Evolutionary conservation across 441 rosid genomes (phyloP).

Genomic region (Eutrema salsugineum): DNA sequence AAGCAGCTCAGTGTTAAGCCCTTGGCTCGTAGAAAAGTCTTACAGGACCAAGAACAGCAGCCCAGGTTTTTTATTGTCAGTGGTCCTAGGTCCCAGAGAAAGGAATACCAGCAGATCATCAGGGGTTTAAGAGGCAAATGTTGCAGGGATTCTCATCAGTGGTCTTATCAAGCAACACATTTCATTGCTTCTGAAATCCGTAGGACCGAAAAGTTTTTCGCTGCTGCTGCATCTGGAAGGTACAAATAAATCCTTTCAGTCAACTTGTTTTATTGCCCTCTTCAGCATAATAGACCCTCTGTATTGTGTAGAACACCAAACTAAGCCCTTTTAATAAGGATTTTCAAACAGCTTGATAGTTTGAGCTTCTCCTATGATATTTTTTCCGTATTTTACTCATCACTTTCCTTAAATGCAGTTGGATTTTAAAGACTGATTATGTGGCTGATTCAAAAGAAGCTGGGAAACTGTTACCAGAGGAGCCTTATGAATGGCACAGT

Average conservation of each 20-base stretch:
- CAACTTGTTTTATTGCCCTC: background rate
- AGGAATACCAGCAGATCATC: conserved; percentile 67
- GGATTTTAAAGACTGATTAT: conserved; percentile 84
- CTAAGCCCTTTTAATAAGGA: background rate
- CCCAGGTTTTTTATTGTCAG: conserved; percentile 64
- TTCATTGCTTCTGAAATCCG: conserved; percentile 71
- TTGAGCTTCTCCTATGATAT: background rate
- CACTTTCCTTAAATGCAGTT: conserved; percentile 42
- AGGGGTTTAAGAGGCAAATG: conserved; percentile 65
- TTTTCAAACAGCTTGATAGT: background rate
- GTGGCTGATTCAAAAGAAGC: conserved; percentile 69
- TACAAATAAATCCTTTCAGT: conserved; percentile 15
- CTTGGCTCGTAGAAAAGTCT: conserved; percentile 12
- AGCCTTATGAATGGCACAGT: conserved; percentile 85
- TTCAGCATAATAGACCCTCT: background rate
- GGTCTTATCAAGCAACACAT: conserved; percentile 98
- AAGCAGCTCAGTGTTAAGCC: conserved; percentile 30
- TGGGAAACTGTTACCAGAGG: conserved; percentile 65
- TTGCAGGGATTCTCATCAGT: conserved; percentile 90
- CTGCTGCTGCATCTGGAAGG: conserved; percentile 98
- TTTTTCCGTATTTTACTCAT: background rate
- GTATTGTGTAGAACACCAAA: background rate
- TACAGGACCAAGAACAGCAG: conserved; percentile 32
- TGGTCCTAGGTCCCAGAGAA: conserved; percentile 71
- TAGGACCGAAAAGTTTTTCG: conserved; percentile 86